Conservation (phyloP, 441 rosid species). For the Aquilaria agallochum region DNA sequence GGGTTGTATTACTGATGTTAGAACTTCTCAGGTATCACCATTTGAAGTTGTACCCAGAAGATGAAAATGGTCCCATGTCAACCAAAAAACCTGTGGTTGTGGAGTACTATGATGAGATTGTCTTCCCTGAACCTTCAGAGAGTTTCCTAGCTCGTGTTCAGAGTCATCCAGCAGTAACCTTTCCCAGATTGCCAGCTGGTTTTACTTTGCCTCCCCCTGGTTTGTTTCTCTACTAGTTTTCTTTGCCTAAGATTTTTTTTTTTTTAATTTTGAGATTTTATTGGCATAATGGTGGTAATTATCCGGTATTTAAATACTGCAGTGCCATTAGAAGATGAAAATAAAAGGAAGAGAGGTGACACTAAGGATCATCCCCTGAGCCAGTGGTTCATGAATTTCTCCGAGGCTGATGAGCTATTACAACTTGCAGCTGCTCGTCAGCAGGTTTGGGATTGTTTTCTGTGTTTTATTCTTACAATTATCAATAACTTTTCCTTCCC, state of each 20-base stretch:
- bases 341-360: slow-evolving; percentile 44
- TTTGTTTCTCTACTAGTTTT: slow-evolving; percentile 18
- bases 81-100: slow-evolving; percentile 57
- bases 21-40: slow-evolving; percentile 41
- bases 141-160: slow-evolving; percentile 45
- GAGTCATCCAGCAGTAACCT: slow-evolving; percentile 47
- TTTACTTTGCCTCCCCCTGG: slow-evolving; percentile 48
- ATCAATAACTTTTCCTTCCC: neutral
- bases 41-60: slow-evolving; percentile 51
- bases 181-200: slow-evolving; percentile 53
- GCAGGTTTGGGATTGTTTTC: slow-evolving; percentile 29
- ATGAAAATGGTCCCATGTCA: slow-evolving; percentile 45
- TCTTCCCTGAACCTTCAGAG: slow-evolving; percentile 53
- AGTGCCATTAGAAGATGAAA: slow-evolving; percentile 43
- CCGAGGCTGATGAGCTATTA: slow-evolving; percentile 56
- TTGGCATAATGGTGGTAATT: slow-evolving; percentile 1
- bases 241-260: slow-evolving; percentile 8
- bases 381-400: slow-evolving; percentile 51
- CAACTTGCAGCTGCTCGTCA: slow-evolving; percentile 63
- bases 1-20: neutral
- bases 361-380: slow-evolving; percentile 44
- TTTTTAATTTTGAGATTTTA: slow-evolving; percentile 4
- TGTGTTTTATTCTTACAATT: slow-evolving; percentile 1
- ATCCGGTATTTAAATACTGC: slow-evolving; percentile 13
- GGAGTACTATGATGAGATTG: slow-evolving; percentile 49